phyloP scores from a whole-genome alignment of 768 basidiomycete species.

The Lentinula raphanica region DNA sequence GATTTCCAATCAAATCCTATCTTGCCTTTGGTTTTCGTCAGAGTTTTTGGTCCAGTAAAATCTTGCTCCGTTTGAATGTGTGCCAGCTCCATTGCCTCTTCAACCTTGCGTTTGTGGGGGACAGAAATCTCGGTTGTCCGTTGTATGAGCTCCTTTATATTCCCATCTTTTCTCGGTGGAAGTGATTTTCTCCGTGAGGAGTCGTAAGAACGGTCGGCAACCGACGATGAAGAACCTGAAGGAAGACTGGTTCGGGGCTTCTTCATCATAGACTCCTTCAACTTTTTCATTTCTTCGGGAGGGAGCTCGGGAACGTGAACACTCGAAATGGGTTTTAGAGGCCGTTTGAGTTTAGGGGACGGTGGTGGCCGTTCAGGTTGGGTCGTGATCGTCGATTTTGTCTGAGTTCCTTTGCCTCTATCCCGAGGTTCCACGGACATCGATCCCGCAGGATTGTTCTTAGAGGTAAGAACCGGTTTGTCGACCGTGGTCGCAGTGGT shows the following conservation, averaged over 20 bases:
- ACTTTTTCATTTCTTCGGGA: constrained; percentile 7
- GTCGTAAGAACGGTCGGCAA: background rate
- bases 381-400: background rate
- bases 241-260: background rate
- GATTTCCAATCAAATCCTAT: constrained; percentile 5
- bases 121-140: background rate
- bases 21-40: background rate
- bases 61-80: background rate
- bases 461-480: background rate
- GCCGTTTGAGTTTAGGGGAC: background rate
- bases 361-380: background rate
- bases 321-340: constrained; percentile 9
- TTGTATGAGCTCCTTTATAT: background rate
- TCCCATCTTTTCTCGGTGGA: background rate
- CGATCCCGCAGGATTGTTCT: background rate
- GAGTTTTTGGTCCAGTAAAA: background rate
- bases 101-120: background rate
- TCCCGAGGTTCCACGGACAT: background rate
- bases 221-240: background rate
- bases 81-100: background rate
- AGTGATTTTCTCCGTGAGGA: background rate
- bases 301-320: constrained; percentile 9
- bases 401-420: background rate
- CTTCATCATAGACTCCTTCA: constrained; percentile 1
- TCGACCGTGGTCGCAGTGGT: background rate